phyloP scores from a whole-genome alignment of 2,329 filamentous ascomycete genomes.

The Neonectria ditissima region DNA sequence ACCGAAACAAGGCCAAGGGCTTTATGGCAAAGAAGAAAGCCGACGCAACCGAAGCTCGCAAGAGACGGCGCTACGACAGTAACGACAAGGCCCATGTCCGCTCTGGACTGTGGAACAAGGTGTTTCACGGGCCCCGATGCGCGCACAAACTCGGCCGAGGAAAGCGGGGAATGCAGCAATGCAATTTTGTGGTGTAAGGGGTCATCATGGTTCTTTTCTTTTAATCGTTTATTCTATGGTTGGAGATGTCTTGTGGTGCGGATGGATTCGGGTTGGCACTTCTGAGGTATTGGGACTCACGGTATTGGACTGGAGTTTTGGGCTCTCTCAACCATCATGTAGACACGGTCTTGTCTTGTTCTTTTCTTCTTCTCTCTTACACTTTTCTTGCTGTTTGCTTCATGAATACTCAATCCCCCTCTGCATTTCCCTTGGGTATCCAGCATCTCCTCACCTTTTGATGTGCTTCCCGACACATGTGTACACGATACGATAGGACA shows the following conservation, averaged over 20 bases:
- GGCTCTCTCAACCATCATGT: constrained; percentile 43
- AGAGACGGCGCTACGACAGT: constrained; percentile 34
- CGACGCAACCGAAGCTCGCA: constrained; percentile 47
- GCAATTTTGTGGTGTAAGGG: constrained; percentile 33
- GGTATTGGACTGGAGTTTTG: constrained; percentile 43
- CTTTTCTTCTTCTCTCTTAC: constrained; percentile 26
- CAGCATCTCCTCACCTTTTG: constrained; percentile 26
- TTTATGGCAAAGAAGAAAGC: constrained; percentile 54
- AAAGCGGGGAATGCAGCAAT: constrained; percentile 23
- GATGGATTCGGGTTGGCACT: constrained; percentile 34
- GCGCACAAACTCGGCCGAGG: constrained; percentile 25
- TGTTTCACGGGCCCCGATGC: constrained; percentile 29
- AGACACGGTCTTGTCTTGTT: constrained; percentile 38
- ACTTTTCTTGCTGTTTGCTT: constrained; percentile 29
- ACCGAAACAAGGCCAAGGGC: constrained; percentile 60
- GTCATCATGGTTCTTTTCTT: constrained; percentile 20
- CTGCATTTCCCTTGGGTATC: constrained; percentile 24
- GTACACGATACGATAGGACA: constrained; percentile 19
- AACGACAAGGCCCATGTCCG: constrained; percentile 27
- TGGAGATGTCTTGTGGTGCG: constrained; percentile 26
- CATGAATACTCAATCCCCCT: constrained; percentile 38
- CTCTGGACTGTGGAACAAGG: constrained; percentile 39
- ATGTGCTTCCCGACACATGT: constrained; percentile 34
- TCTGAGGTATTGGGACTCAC: constrained; percentile 36
- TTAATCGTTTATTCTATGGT: constrained; percentile 7